phyloP scores from a whole-genome alignment of 2,329 filamentous ascomycete species.

The Neurospora sp. region DNA sequence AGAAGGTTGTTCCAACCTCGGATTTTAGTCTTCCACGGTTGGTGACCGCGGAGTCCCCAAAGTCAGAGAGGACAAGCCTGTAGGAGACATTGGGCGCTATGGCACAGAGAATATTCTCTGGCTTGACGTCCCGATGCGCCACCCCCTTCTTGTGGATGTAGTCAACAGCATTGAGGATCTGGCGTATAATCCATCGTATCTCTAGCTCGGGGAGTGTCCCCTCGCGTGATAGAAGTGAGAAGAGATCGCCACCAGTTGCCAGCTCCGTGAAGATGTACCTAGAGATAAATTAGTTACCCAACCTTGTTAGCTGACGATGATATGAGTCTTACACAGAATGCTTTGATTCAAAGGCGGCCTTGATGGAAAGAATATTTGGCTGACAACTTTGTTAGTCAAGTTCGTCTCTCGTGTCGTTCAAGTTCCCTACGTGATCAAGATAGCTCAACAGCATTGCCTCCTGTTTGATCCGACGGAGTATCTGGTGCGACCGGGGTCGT shows the following conservation, averaged over 20 bases:
- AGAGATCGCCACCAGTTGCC: conserved; percentile 44
- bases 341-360: conserved; percentile 39
- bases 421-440: conserved; percentile 37
- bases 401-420: background rate
- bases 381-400: conserved; percentile 16
- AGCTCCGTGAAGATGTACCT: conserved; percentile 50
- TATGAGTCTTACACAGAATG: conserved; percentile 32
- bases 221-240: conserved; percentile 35
- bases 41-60: conserved; percentile 38
- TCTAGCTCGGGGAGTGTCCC: conserved; percentile 30
- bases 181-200: conserved; percentile 35
- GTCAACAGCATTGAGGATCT: conserved; percentile 34
- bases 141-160: conserved; percentile 42
- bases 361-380: conserved; percentile 46
- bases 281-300: conserved; percentile 2
- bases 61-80: conserved; percentile 41
- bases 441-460: conserved; percentile 45
- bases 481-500: conserved; percentile 13
- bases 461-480: conserved; percentile 30
- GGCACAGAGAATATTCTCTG: conserved; percentile 42
- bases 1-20: conserved; percentile 35
- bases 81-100: conserved; percentile 33
- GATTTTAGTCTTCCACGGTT: conserved; percentile 33
- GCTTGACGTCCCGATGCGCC: conserved; percentile 45
- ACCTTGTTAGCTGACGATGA: background rate